Evolutionary conservation across 164 flowering plant species (phyloP), one percentile per base, ranked within the genome.

Genomic region (Magnolia changhungtana): DNA sequence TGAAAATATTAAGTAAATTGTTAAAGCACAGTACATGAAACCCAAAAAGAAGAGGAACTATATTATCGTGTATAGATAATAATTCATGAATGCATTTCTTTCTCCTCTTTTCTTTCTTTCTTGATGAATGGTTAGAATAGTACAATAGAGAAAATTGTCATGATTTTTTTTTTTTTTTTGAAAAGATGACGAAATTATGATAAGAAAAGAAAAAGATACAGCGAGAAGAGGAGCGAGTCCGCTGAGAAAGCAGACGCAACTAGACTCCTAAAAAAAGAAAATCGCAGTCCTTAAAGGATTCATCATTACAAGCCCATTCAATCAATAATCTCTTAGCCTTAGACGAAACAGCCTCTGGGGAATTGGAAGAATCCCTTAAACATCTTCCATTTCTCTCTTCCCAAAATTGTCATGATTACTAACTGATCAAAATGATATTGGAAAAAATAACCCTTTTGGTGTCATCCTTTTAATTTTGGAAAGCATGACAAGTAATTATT

Each of bases 1-100:
- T 92, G 83, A 71, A 84, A 72, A 59, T 21, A 16, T 37, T 14
- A 13, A 68, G 31, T 31, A 31, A 4, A 4, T 68, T 27, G 50
- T 31, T 13, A 29, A 18, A 68, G 19, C 13, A 27, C 27, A 24
- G 9, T 24, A 68, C n/a, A 31, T 31, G 37, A 29, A 68, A 68
- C 16, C 50, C 49, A 31, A 31, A 24, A 24, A 31, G 18, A 37
- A 31, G 37, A 68, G 50, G 29, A 7, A 29, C 16, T 24, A 68
- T 14, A 31, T 24, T 14, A 68, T 21, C 31, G 7, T 2, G 20
- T 68, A 14, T 68, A 24, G n/a, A 29, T 16, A 21, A 23, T 29
- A 65, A 20, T 65, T 8, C 21, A 23, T 63, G 65, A 21, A 7
- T 18, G 20, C 65, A 63, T 63, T 21, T 18, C 65, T 63, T 63